Conservation (phyloP, 352 stramenopile genomes). For the Pythium vanterpoolii region DNA sequence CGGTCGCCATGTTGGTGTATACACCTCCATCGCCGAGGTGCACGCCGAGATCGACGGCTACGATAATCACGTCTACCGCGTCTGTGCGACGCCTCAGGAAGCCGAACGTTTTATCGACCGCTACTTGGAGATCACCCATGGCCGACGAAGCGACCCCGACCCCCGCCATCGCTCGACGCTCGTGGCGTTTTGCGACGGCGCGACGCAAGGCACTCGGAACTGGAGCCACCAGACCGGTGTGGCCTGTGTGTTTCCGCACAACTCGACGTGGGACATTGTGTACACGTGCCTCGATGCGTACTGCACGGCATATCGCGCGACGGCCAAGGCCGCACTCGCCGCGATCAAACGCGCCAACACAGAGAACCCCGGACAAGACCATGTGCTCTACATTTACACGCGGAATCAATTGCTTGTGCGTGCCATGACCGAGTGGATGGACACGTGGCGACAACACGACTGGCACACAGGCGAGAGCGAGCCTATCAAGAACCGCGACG, state of each 20-base stretch:
- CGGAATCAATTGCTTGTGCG: slow-evolving; percentile 66
- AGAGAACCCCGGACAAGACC: slow-evolving; percentile 31
- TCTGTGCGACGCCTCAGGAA: slow-evolving; percentile 40
- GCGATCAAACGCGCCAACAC: slow-evolving; percentile 56
- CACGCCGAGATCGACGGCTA: slow-evolving; percentile 11
- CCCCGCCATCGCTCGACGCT: slow-evolving; percentile 43
- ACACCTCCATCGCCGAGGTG: slow-evolving; percentile 40
- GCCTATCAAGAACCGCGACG: slow-evolving; percentile 51
- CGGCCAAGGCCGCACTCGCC: slow-evolving; percentile 51
- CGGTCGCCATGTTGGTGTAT: slow-evolving; percentile 43
- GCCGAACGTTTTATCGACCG: slow-evolving; percentile 45
- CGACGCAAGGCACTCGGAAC: slow-evolving; percentile 48
- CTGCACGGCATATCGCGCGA: slow-evolving; percentile 52
- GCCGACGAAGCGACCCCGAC: slow-evolving; percentile 28
- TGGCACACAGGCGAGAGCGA: slow-evolving; percentile 51
- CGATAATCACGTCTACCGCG: slow-evolving; percentile 15
- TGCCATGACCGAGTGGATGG: slow-evolving; percentile 70
- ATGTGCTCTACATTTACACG: slow-evolving; percentile 61
- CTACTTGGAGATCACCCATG: slow-evolving; percentile 12
- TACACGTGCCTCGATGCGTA: slow-evolving; percentile 41
- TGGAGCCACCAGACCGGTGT: slow-evolving; percentile 31
- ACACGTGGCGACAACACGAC: slow-evolving; percentile 43
- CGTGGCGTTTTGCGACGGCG: slow-evolving; percentile 73
- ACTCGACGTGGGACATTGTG: slow-evolving; percentile 48
- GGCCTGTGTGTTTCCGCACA: slow-evolving; percentile 69